A percentile compares a stretch with the other conserved stretches of the same genome.
These are phyloP conservation scores for Arxiozyma slooffiae DNA, from an alignment of 1,139 yeast genomes.

Conservation along the genomic window DNA sequence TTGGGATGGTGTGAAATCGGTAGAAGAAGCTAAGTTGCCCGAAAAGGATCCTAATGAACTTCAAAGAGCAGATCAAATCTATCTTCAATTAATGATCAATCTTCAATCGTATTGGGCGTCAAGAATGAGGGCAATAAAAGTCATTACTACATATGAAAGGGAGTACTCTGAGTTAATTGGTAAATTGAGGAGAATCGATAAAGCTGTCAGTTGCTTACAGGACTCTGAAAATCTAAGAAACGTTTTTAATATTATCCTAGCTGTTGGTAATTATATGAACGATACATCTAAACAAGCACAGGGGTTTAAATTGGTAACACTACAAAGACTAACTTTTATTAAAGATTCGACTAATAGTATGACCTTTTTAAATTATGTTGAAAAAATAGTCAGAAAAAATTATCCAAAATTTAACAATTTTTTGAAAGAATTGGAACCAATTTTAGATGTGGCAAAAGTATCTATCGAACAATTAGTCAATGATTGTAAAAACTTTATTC, in stretches of 20 bases:
- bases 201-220: slow-evolving; percentile 52
- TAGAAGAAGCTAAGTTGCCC: slow-evolving; percentile 38
- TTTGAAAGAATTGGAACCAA: slow-evolving; percentile 49
- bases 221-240: slow-evolving; percentile 50
- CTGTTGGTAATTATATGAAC: slow-evolving; percentile 80
- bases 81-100: slow-evolving; percentile 62
- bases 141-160: slow-evolving; percentile 52
- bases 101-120: slow-evolving; percentile 75
- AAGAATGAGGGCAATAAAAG: slow-evolving; percentile 59
- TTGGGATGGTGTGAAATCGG: slow-evolving; percentile 35
- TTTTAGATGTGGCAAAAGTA: slow-evolving; percentile 50
- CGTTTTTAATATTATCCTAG: slow-evolving; percentile 65
- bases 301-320: slow-evolving; percentile 66
- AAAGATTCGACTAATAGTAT: slow-evolving; percentile 69
- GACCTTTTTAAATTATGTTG: slow-evolving; percentile 74
- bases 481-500: slow-evolving; percentile 52
- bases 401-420: slow-evolving; percentile 58
- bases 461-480: slow-evolving; percentile 57
- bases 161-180: slow-evolving; percentile 59
- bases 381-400: slow-evolving; percentile 57
- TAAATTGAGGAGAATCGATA: slow-evolving; percentile 54
- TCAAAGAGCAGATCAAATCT: slow-evolving; percentile 68
- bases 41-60: slow-evolving; percentile 68
- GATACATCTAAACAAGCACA: slow-evolving; percentile 70
- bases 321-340: slow-evolving; percentile 66